phyloP scores from a whole-genome alignment of 768 basidiomycete species.

The Mycena kentingensis region DNA sequence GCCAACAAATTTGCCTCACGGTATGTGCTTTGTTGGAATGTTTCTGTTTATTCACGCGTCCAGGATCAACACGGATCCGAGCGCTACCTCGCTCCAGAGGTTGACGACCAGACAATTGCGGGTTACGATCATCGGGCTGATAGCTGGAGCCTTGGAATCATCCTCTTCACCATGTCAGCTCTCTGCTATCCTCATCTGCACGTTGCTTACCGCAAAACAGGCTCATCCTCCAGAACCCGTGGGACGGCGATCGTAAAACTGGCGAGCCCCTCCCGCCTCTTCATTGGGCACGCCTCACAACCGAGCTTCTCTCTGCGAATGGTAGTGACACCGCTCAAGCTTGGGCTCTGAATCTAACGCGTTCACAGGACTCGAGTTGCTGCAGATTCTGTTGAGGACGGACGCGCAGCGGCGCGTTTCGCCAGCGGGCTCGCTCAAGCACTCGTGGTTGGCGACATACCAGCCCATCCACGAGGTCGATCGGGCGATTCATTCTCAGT shows the following conservation, averaged over 20 bases:
- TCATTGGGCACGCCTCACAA: too few species aligned
- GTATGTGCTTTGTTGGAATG: neutral
- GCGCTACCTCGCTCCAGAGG: slow-evolving; percentile 14
- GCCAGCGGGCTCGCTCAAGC: slow-evolving; percentile 8
- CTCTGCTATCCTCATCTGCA: neutral
- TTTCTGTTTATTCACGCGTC: neutral
- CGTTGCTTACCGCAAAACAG: slow-evolving; percentile 1
- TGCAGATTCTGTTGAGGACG: slow-evolving; percentile 4
- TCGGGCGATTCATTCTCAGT: too few species aligned
- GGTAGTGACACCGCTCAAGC: too few species aligned
- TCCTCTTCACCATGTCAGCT: slow-evolving; percentile 15
- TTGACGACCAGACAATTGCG: neutral
- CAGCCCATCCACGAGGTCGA: slow-evolving; percentile 12
- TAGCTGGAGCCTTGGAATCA: slow-evolving; percentile 14
- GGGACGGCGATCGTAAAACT: too few species aligned
- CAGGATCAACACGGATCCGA: slow-evolving; percentile 2
- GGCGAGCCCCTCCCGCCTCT: too few species aligned
- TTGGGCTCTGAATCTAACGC: too few species aligned
- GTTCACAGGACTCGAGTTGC: slow-evolving; percentile 7
- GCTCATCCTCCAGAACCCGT: slow-evolving; percentile 2
- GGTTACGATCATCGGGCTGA: slow-evolving; percentile 16
- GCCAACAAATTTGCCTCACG: neutral
- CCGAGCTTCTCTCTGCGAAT: too few species aligned
- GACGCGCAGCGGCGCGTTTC: slow-evolving; percentile 10
- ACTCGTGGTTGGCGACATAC: slow-evolving; percentile 9